Base-by-base conservation (phyloP, 371 early-diverging fungal species). In the Funneliformis caledonium region DNA sequence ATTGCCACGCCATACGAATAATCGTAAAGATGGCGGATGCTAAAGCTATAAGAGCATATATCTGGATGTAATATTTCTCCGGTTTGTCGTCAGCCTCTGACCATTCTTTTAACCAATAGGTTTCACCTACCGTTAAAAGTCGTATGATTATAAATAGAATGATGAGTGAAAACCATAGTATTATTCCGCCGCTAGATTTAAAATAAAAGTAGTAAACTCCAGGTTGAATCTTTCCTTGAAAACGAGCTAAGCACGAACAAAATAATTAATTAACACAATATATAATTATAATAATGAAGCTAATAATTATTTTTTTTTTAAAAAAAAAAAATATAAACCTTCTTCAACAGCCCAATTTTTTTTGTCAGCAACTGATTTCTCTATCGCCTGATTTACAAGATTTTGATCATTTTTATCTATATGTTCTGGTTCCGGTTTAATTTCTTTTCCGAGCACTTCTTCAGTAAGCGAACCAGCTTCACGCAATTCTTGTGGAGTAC, bases 81-180 rank as follows among this genome's bases (percentile, higher is more conserved):
- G 83, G 31, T 43, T 73, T 65, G 6, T 83, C 80, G 62, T 83
- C 85, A 8, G 86, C 85, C 64, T 85, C 86, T 19, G 89, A 85
- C 92, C 92, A 92, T 67, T 85, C 83, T 81, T 90, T 89, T 9
- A 92, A 82, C 90, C 90, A 92, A 80, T 88, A 87, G 0, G 82
- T 85, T 74, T 88, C 90, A 1, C 83, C 80, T 12, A 92, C 85
- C 26, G 89, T 89, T 26, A 92, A 65, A 22, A 77, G 78, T 69
- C 92, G 89, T 14, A 88, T 82, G 26, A 87, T 83, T n/a, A 86
- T 65, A 42, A 92, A 84, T 12, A 84, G 68, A 0, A 79, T 22
- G 69, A 85, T 68, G 59, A 91, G 76, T 2, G 85, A 45, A 65
- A 81, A n/a, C 92, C 92, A 92, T 61, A 89, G 88, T 60, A 86